Evolutionary conservation across 2,329 filamentous ascomycete species (phyloP).

Genomic region (Exophiala oligosperma): DNA sequence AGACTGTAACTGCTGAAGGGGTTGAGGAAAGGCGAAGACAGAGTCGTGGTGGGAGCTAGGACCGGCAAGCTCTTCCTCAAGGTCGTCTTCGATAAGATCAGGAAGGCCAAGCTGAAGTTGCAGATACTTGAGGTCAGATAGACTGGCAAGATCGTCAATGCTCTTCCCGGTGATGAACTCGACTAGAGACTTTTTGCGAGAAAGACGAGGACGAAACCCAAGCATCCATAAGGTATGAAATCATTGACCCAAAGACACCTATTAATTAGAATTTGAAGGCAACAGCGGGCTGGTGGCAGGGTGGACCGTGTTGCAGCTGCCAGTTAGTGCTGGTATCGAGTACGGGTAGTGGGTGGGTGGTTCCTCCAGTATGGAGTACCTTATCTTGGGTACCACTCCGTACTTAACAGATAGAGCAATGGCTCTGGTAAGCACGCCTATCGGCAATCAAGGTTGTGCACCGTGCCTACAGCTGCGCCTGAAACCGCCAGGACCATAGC

Average conservation of each 20-base stretch:
- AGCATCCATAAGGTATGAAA: conserved; percentile 21
- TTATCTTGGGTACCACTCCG: too few relatives aligned
- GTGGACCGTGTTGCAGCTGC: neutral
- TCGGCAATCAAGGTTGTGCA: too few relatives aligned
- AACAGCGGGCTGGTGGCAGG: conserved; percentile 5
- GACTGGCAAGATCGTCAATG: conserved; percentile 43
- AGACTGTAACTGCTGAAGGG: conserved; percentile 30
- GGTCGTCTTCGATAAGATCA: conserved; percentile 37
- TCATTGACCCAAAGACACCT: conserved; percentile 11
- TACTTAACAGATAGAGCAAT: too few relatives aligned
- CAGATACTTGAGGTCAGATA: conserved; percentile 30
- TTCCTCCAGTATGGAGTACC: too few relatives aligned
- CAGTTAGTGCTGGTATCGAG: too few relatives aligned
- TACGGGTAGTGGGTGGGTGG: too few relatives aligned
- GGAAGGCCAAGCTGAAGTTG: conserved; percentile 26
- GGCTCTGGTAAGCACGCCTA: too few relatives aligned
- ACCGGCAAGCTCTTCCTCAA: conserved; percentile 39
- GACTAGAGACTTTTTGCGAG: conserved; percentile 43
- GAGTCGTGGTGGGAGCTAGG: conserved; percentile 36
- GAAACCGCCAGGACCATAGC: too few relatives aligned
- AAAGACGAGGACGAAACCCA: conserved; percentile 25
- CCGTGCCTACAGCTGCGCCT: too few relatives aligned
- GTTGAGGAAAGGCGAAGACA: conserved; percentile 30
- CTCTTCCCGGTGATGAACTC: conserved; percentile 58
- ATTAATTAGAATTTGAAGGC: conserved; percentile 4